These are phyloP conservation scores for Amanita phalloides DNA, from an alignment of 768 basidiomycete genomes.

Conservation along the genomic window DNA sequence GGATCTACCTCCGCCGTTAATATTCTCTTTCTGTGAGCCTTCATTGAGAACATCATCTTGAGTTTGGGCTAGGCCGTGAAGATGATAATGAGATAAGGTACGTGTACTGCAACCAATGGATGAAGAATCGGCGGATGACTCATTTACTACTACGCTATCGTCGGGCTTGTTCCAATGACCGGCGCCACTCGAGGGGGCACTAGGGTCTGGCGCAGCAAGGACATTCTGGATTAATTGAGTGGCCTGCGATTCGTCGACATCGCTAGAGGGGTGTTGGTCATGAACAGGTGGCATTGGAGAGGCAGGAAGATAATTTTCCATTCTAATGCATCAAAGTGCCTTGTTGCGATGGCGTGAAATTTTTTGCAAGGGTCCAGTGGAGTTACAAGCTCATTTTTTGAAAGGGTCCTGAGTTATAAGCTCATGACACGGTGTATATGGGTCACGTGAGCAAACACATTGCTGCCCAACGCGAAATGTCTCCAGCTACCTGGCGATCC, in stretches of 20 bases:
- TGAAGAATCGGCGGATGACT: slow-evolving; percentile 31
- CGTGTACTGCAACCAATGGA: slow-evolving; percentile 22
- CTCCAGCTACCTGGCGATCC: not conserved
- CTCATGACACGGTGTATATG: no score
- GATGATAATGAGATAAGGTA: slow-evolving; percentile 38
- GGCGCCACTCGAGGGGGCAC: slow-evolving; percentile 9
- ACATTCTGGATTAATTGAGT: slow-evolving; percentile 41
- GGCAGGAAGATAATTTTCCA: slow-evolving; percentile 4
- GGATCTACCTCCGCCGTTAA: not conserved
- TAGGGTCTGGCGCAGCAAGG: slow-evolving; percentile 18
- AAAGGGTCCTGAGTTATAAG: not conserved
- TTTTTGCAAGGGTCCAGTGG: not conserved
- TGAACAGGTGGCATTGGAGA: slow-evolving; percentile 2
- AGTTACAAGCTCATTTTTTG: not conserved
- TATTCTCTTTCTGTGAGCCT: slow-evolving; percentile 47
- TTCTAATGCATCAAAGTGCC: not conserved
- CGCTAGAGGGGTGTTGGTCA: slow-evolving; percentile 20
- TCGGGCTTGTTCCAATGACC: slow-evolving; percentile 13
- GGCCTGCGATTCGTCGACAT: slow-evolving; percentile 39
- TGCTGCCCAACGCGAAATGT: no score
- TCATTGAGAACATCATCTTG: slow-evolving; percentile 27
- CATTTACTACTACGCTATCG: slow-evolving; percentile 17
- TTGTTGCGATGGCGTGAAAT: not conserved
- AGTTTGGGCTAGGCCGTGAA: slow-evolving; percentile 49
- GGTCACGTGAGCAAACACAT: not conserved